A percentile compares a stretch with the other conserved stretches of the same genome.
Evolutionary conservation across 345 rosid genomes (phyloP).

Genomic region (Gossypioides kirkii): DNA sequence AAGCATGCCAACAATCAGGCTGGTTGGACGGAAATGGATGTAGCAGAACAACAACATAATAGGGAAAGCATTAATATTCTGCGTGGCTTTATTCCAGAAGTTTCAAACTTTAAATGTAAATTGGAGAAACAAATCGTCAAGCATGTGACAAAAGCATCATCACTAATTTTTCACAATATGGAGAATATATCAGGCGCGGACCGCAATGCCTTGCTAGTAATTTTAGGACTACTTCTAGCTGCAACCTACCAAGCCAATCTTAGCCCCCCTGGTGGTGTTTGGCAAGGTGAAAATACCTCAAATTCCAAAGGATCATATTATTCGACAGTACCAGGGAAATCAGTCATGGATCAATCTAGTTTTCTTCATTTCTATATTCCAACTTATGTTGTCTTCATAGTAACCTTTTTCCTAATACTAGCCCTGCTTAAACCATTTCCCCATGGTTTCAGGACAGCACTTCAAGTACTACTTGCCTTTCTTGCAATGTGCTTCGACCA

Average conservation of each 20-base stretch:
- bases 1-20: background rate
- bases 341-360: background rate
- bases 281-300: background rate
- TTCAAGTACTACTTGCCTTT: background rate
- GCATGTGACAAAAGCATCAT: background rate
- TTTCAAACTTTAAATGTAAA: background rate
- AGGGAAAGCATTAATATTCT: background rate
- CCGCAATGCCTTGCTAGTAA: background rate
- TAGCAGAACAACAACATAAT: background rate
- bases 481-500: background rate
- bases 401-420: background rate
- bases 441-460: background rate
- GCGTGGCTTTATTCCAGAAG: background rate
- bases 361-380: background rate
- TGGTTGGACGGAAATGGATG: background rate
- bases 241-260: background rate
- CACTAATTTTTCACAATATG: background rate
- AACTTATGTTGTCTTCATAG: background rate
- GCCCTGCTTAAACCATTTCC: background rate
- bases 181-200: background rate
- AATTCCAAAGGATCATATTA: background rate
- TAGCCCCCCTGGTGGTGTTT: slow-evolving; percentile 1
- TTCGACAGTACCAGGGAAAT: background rate
- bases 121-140: background rate
- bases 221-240: background rate